Conservation (phyloP, 345 rosid genomes). For the Erodium maritimum region DNA sequence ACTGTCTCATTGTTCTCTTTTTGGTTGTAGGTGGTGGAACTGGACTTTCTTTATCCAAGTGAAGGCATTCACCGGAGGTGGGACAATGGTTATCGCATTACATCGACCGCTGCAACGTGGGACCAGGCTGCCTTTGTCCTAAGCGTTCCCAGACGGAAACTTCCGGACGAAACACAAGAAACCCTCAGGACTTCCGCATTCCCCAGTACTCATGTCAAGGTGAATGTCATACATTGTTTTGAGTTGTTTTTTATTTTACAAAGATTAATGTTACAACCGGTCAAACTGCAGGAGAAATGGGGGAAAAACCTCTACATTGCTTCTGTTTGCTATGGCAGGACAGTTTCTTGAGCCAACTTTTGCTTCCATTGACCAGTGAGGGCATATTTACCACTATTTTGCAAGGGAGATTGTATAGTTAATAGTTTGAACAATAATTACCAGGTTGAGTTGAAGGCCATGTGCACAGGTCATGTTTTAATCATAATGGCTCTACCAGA, state of each 20-base stretch:
- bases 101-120: conserved; percentile 83
- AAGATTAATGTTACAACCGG: neutral
- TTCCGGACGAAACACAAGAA: conserved; percentile 85
- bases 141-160: conserved; percentile 87
- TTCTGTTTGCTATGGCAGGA: conserved; percentile 88
- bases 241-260: neutral
- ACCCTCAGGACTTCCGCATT: conserved; percentile 91
- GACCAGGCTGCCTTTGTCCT: conserved; percentile 95
- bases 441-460: too few species aligned
- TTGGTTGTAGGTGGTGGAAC: conserved; percentile 70
- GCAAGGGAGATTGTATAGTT: too few species aligned
- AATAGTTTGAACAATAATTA: too few species aligned
- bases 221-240: conserved; percentile 8
- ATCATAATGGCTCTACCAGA: too few species aligned
- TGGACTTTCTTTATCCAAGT: conserved; percentile 96
- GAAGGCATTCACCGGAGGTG: conserved; percentile 98
- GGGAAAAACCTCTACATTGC: conserved; percentile 86
- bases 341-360: conserved; percentile 95
- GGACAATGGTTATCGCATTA: conserved; percentile 87
- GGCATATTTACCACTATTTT: too few species aligned
- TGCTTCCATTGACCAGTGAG: too few species aligned
- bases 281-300: conserved; percentile 78
- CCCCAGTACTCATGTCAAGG: conserved; percentile 97
- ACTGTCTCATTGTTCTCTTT: conserved; percentile 1
- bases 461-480: too few species aligned